These are phyloP conservation scores for Salvia hispanica DNA, from an alignment of 257 asterid genomes.

Conservation along the genomic window DNA sequence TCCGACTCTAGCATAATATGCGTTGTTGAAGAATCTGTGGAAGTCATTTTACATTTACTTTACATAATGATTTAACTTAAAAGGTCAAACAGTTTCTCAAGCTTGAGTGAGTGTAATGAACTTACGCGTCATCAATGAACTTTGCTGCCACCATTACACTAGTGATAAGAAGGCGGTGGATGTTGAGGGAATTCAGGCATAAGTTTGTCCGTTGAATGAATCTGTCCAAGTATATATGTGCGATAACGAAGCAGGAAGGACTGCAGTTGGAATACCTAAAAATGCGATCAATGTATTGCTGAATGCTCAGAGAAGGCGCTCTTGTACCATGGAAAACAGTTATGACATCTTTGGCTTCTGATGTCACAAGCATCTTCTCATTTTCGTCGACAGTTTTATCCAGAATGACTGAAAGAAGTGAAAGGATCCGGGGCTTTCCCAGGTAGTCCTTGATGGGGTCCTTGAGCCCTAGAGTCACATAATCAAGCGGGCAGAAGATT, in stretches of 20 bases:
- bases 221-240: constrained; percentile 75
- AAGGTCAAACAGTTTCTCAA: neutral
- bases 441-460: constrained; percentile 52
- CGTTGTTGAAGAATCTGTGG: constrained; percentile 81
- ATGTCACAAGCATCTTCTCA: constrained; percentile 53
- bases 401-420: constrained; percentile 62
- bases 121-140: constrained; percentile 94
- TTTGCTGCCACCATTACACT: constrained; percentile 95
- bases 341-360: constrained; percentile 46
- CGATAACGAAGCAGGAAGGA: constrained; percentile 81
- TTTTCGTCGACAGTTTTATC: constrained; percentile 61
- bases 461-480: constrained; percentile 58
- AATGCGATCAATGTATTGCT: constrained; percentile 76
- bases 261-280: constrained; percentile 85
- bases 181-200: constrained; percentile 63
- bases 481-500: constrained; percentile 43
- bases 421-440: constrained; percentile 66
- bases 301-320: constrained; percentile 71
- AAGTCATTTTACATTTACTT: neutral
- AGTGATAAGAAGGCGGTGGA: constrained; percentile 85
- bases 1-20: constrained; percentile 89
- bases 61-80: neutral
- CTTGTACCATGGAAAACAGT: constrained; percentile 70
- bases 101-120: constrained; percentile 10
- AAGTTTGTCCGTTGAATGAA: constrained; percentile 55